Evolutionary conservation across 192 early-diverging fungal genomes (phyloP), one percentile per base, ranked within the genome.

Genomic region (Coemansia sp.): DNA sequence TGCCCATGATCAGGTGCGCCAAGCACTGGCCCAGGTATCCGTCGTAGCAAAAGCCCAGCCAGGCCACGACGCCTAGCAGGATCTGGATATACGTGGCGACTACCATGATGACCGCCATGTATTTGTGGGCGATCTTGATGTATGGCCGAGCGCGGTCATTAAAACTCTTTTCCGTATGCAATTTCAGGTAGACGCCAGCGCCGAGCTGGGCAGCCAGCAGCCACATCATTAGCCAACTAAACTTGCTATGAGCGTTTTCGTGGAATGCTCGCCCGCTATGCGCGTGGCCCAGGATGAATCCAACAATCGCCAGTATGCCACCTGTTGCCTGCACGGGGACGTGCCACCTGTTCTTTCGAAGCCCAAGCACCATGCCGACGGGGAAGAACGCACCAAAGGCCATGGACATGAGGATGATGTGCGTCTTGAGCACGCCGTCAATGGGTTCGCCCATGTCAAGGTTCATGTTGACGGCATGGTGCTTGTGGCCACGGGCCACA

Each of bases 1-100:
- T 85, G 29, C 87, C 87, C 87, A 88, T 88, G 55, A 88, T 88
- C 58, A 87, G 82, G 61, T 88, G 87, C 3, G 87, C 87, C 56
- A 88, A 62, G 41, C 87, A 88, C 60, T 88, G 87, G 18, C 86
- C 87, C 4, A 78, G 74, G 48, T 76, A 73, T 2, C 85, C 87
- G 54, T 61, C 84, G 56, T 84, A 86, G 60, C 87, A 88, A 53
- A 81, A 88, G 6, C 85, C 87, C 34, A 82, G 67, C 63, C 60
- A 74, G 15, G 87, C 85, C 29, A 88, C 83, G 7, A 85, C 86
- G 42, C 87, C 87, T 48, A 87, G 72, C 52, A 88, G 62, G 11
- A 88, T 76, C 67, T 88, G 87, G 40, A 80, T 77, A 56, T 87
- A 88, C 3, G 86, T 83, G n/a, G 84, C 62, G 14, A 88, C 58